Evolutionary conservation across 257 asterid genomes (phyloP), one percentile per base, ranked within the genome.

Genomic region (Anisodus tanguticus): DNA sequence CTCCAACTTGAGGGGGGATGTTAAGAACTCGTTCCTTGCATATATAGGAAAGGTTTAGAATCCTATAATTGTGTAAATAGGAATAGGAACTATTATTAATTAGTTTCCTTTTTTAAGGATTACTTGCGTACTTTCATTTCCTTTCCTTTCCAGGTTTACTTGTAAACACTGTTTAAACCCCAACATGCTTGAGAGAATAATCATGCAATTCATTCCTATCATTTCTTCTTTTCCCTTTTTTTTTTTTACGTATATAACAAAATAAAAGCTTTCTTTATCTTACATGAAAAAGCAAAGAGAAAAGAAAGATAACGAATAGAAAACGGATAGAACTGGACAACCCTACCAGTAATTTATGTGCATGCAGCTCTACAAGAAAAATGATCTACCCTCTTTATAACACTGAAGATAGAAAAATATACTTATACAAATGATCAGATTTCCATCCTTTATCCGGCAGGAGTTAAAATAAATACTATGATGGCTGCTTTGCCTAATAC

Each of bases 261-360:
- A 71, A 71, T 71, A 71, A 43, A 39, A 45, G 12, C 37, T 71
- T 9, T 71, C 39, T 47, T n/a, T 71, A 45, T 71, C 79, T 71
- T 71, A 57, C 57, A 71, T 9, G 58, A 71, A 43, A 71, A 9
- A 11, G 79, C 39, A 19, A 17, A 43, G 26, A 41, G 15, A 71
- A 60, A n/a, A 64, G 43, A 64, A 64, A 41, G 49, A 8, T 69
- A 19, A 69, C 3, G 16, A 47, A 8, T 12, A 45, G 11, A 72
- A 71, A 47, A 72, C 3, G n/a, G n/a, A 72, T 47, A 72, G 39
- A 71, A n/a, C 13, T 71, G 35, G 45, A 4, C 67, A 60, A 45
- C 57, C 80, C 58, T 45, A 71, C 35, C 0, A 16, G 58, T 72
- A 22, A 72, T 19, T 71, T 72, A 45, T 72, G 79, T 17, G 15